Base-by-base conservation (phyloP, 2,329 filamentous ascomycete genomes). In the Talaromyces rugulosus region DNA sequence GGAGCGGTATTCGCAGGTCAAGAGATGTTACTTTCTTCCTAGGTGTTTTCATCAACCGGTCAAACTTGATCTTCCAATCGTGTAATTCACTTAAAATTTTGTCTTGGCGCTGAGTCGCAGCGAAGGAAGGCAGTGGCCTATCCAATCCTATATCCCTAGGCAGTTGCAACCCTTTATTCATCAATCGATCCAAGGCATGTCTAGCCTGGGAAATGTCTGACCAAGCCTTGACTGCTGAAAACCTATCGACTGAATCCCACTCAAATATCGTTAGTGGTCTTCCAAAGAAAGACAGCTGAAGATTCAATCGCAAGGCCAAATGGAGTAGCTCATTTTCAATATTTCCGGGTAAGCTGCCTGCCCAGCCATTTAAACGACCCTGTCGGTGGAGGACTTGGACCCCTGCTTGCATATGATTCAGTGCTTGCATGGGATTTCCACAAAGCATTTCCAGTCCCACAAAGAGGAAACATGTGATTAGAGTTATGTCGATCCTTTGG, bases 401-500 rank as follows among this genome's bases (percentile, higher is more conserved):
- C 0, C 69, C 67, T 0, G 64, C 65, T 30, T 68, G 57, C 2
- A 70, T 60, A 51, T 71, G 69, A 30, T 69, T 62, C 4, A 69
- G 56, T 2, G 68, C 67, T 23, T 64, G 63, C 8, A 42, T 27
- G 6, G 59, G 50, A 34, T 70, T 68, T 1, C 56, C 60, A 9
- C 60, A 53, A 3, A 71, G 62, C 30, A 69, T 68, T 47, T 70
- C 69, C 2, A 71, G 34, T 50, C 65, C 67, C 5, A 69, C 42
- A 57, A 71, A 70, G 5, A 71, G 53, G 9, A 66, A 65, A 16
- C 69, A 70, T 2, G 63, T 62, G 5, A 68, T 62, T 12, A 71
- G 61, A 2, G 62, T 62, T 16, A 66, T 44, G 18, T 69, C 58
- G 8, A 58, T 33, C 8, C 51, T 47, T 18, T 47, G 44, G 14